These are phyloP conservation scores for Sugiyamaella floridensis DNA, from an alignment of 805 yeast genomes.

Conservation along the genomic window DNA sequence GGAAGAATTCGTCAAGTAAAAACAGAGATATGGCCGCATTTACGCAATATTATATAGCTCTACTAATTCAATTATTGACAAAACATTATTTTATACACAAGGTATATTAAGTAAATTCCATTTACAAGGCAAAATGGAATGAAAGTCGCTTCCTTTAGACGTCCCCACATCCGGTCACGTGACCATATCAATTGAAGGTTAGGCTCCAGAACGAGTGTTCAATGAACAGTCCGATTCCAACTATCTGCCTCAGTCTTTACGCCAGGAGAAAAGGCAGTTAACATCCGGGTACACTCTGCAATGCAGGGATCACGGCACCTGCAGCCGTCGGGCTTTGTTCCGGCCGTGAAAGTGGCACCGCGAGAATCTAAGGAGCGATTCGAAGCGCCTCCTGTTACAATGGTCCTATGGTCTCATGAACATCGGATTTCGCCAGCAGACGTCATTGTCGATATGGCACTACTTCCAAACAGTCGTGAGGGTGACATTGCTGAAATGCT, in stretches of 20 bases:
- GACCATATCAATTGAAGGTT: too few relatives aligned
- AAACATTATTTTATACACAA: too few relatives aligned
- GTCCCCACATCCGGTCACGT: too few relatives aligned
- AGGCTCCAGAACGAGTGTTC: too few relatives aligned
- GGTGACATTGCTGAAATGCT: constrained; percentile 67
- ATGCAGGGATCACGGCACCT: background rate
- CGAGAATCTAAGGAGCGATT: constrained; percentile 11
- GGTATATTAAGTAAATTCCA: too few relatives aligned
- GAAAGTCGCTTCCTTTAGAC: too few relatives aligned
- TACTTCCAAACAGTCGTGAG: constrained; percentile 49
- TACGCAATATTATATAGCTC: too few relatives aligned
- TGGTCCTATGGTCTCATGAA: constrained; percentile 54
- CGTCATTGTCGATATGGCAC: constrained; percentile 54
- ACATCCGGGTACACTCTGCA: background rate
- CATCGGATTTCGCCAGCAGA: constrained; percentile 47
- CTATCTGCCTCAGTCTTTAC: background rate
- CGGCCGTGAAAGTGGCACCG: constrained; percentile 13
- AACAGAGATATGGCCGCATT: too few relatives aligned
- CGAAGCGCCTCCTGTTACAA: constrained; percentile 12
- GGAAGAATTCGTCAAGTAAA: too few relatives aligned
- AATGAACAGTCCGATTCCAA: too few relatives aligned
- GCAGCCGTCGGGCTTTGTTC: constrained; percentile 15
- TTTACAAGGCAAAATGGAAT: too few relatives aligned
- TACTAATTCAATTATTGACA: too few relatives aligned
- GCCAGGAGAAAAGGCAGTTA: background rate